Base-by-base conservation (phyloP, 2,329 filamentous ascomycete species). In the Epichloe amarillans region DNA sequence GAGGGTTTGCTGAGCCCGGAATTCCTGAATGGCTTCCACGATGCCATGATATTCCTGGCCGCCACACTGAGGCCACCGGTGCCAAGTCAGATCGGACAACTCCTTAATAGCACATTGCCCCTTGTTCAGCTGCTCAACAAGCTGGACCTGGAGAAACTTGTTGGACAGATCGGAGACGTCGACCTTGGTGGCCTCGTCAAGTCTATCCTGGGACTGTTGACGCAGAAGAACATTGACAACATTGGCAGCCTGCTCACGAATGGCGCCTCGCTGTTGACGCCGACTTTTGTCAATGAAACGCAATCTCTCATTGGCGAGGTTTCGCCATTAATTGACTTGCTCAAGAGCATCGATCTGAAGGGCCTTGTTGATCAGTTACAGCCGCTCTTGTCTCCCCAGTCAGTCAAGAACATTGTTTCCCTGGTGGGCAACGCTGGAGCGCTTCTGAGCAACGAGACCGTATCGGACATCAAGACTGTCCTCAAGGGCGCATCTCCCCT, bases 31-130 rank as follows among this genome's bases (percentile, higher is more conserved):
- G 66, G 62, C 1, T 49, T 71, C 3, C 67, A 69, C 47, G 69
- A 72, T 60, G 64, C 66, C 21, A 66, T 72, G 56, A 56, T 69
- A 30, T 67, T 69, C 53, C 64, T 73, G 7, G 62, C 64, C 7
- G 56, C 58, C 6, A 67, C 67, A 0, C 57, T 72, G n/a, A 54
- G 59, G 39, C 67, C 69, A 1, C 70, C 70, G 2, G 64, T 61
- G 4, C 64, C 67, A 14, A 55, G 56, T 35, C 52, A 66, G 54
- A 57, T 62, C 56, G 48, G 62, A 52, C 50, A 44, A 52, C 53
- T 63, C 6, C 49, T 68, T 46, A 26, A 54, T 46, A 50, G 62
- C 58, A 57, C 59, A 54, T 51, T 56, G 3, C 64, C 63, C 0
- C 60, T 66, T 2, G 41, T 67, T 7, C 59, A 63, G 14, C 49